phyloP scores from a whole-genome alignment of 2,329 filamentous ascomycete genomes.

The Juglanconis oblonga region DNA sequence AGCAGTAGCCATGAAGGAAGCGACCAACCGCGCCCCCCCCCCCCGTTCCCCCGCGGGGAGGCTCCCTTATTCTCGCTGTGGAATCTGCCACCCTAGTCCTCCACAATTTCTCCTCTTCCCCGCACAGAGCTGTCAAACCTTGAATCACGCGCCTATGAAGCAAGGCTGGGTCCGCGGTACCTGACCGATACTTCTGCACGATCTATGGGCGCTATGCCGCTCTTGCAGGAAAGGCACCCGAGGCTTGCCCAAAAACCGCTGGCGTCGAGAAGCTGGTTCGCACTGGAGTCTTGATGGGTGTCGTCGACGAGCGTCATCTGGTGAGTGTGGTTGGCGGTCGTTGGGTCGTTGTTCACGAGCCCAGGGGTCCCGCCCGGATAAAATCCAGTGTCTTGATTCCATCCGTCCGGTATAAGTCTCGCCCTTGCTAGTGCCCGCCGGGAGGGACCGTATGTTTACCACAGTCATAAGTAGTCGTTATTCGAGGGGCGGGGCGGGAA shows the following conservation, averaged over 20 bases:
- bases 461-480: background rate
- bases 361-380: constrained; percentile 5
- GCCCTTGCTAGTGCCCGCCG: background rate
- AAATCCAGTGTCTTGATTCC: constrained; percentile 5
- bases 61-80: too few species aligned
- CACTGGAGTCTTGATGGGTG: background rate
- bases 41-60: too few species aligned
- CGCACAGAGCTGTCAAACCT: background rate
- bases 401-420: constrained; percentile 5
- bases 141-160: background rate
- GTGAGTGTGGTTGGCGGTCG: background rate
- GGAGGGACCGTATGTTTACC: background rate
- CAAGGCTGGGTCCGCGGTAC: background rate
- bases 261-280: background rate
- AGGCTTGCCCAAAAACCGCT: background rate
- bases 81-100: background rate
- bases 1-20: background rate
- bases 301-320: background rate
- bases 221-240: background rate
- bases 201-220: background rate
- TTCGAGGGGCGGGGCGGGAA: background rate
- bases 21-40: too few species aligned
- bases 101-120: background rate
- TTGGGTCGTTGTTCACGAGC: background rate
- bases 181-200: background rate